These are phyloP conservation scores for Phycomyces nitens DNA, from an alignment of 192 early-diverging fungal genomes.

Conservation along the genomic window DNA sequence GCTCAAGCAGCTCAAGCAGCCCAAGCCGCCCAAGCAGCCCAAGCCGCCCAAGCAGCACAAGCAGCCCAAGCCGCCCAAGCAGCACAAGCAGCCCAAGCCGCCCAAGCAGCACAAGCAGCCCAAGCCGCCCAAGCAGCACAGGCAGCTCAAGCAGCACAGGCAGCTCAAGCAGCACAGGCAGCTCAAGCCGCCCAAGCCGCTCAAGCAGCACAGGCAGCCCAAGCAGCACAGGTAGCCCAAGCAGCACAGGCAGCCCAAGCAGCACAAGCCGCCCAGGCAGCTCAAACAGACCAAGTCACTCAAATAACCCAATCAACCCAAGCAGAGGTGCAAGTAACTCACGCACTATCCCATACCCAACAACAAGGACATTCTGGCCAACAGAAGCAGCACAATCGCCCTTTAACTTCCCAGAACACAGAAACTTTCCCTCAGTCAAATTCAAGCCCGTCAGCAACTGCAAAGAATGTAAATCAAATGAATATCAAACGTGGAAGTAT, in stretches of 20 bases:
- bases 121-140: too few species aligned
- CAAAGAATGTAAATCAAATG: neutral
- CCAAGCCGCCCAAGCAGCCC: too few species aligned
- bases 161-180: too few species aligned
- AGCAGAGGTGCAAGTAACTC: neutral
- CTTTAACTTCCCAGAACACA: neutral
- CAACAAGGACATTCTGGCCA: constrained; percentile 10
- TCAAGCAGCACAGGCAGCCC: constrained; percentile 3
- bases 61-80: too few species aligned
- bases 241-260: constrained; percentile 5
- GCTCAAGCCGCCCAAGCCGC: constrained; percentile 2
- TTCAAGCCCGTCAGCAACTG: neutral
- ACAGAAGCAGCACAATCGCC: constrained; percentile 22
- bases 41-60: too few species aligned
- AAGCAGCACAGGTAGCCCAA: constrained; percentile 2
- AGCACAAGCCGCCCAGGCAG: constrained; percentile 9
- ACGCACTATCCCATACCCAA: neutral
- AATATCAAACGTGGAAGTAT: constrained; percentile 29
- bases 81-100: too few species aligned
- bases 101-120: too few species aligned
- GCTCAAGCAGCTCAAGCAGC: too few species aligned
- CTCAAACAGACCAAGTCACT: constrained; percentile 1
- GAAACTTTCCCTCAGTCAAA: constrained; percentile 1
- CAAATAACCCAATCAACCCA: neutral
- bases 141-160: too few species aligned